Base-by-base conservation (phyloP, 371 early-diverging fungal genomes). In the Blastocladiella emersonii region DNA sequence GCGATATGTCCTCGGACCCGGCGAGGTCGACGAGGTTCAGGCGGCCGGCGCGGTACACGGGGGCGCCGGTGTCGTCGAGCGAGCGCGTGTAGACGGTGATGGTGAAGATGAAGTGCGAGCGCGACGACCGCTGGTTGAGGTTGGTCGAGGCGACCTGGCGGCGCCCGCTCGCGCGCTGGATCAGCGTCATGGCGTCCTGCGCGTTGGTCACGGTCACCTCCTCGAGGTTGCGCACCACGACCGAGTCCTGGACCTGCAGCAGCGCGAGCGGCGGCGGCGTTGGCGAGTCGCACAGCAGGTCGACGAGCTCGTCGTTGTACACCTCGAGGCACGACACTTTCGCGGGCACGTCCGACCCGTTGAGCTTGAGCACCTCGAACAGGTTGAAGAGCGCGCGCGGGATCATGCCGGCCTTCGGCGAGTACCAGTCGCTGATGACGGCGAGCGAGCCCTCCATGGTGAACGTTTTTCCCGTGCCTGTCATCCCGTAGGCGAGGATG, bases 11-110 rank as follows among this genome's bases (percentile, higher is more conserved):
- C 68, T 99, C 99, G 27, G 91, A 91, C 5, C 99, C 99, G 8
- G 99, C 99, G 61, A 98, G 68, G 75, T 99, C 99, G 3, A 99
- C 98, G 59, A 99, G 81, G 67, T 92, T 89, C 41, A 99, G 74
- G 63, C 91, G 91, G 43, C 99, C 98, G 25, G 88, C 82, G 71
- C 86, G 89, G 6, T 90, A 66, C 0, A 90, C n/a, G n/a, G n/a
- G n/a, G n/a, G n/a, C 70, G 37, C 88, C 90, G 66, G 91, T 89
- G 8, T 91, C 92, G 30, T 85, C 87, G 1, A 82, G 77, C 0
- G 86, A 77, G 64, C 86, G 86, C 45, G 87, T 87, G 65, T 89
- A 86, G 8, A 95, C 85, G 0, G 86, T 92, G 25, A 98, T 78
- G 2, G 92, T 86, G 68, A 93, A 96, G 23, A 98, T 87, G 44